Conservation (phyloP, 176 grass and related monocot species). For the Pharus latifolius region DNA sequence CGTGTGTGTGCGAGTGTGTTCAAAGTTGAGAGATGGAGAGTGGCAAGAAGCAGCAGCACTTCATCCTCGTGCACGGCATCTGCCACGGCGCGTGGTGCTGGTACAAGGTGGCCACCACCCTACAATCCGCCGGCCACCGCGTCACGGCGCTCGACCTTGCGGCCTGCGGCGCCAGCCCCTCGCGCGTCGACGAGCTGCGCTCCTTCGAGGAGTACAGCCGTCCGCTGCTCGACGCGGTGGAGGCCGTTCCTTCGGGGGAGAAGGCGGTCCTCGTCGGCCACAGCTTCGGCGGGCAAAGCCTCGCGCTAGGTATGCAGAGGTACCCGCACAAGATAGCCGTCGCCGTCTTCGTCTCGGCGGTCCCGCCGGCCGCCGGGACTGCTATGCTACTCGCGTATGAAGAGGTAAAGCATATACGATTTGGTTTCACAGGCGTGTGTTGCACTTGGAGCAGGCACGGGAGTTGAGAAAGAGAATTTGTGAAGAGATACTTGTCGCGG, state of each 20-base stretch:
- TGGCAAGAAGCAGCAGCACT: conserved; percentile 14
- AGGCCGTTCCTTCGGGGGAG: conserved; percentile 1
- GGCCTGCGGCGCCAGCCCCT: not conserved
- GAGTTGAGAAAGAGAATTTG: too few species aligned
- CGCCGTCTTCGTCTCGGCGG: conserved; percentile 32
- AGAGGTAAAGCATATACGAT: not conserved
- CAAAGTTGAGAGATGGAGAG: too few species aligned
- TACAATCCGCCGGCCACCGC: not conserved
- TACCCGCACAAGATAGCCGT: conserved; percentile 28
- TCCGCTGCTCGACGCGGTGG: conserved; percentile 8
- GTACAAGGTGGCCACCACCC: conserved; percentile 11
- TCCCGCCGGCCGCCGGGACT: conserved; percentile 9
- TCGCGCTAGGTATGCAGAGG: conserved; percentile 29
- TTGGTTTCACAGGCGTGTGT: too few species aligned
- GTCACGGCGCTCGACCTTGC: conserved; percentile 10
- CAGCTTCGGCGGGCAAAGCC: conserved; percentile 20
- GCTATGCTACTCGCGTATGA: not conserved
- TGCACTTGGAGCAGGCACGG: too few species aligned
- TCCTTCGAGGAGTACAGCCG: conserved; percentile 17
- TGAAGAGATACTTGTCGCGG: too few species aligned
- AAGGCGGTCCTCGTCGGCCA: conserved; percentile 32
- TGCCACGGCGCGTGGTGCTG: conserved; percentile 50
- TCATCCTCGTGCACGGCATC: conserved; percentile 38
- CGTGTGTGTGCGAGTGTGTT: too few species aligned
- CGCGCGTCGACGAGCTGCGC: not conserved